phyloP scores from a whole-genome alignment of 768 basidiomycete genomes.

The Sutorius australiensis region DNA sequence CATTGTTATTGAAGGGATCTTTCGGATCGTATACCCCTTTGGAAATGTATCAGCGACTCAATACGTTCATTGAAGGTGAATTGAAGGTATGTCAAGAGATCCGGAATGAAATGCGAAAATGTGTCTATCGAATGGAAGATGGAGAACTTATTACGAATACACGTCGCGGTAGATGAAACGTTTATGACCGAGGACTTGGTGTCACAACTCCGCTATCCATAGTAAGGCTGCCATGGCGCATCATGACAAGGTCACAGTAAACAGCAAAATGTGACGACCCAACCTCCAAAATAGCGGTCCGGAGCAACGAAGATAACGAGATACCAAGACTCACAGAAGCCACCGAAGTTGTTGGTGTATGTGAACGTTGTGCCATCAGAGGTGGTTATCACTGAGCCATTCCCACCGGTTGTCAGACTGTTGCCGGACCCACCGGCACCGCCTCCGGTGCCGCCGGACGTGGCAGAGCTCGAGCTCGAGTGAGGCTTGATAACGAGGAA shows the following conservation, averaged over 20 bases:
- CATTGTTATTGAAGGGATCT: constrained; percentile 72
- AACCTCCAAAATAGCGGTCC: neutral
- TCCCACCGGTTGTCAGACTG: constrained; percentile 45
- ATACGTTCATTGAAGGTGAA: neutral
- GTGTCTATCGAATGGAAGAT: neutral
- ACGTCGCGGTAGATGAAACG: neutral
- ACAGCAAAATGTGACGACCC: neutral
- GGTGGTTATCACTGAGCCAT: constrained; percentile 62
- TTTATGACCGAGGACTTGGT: neutral
- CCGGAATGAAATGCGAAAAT: neutral
- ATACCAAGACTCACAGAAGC: constrained; percentile 51
- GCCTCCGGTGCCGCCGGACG: neutral
- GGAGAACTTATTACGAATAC: neutral
- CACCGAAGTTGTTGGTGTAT: constrained; percentile 76
- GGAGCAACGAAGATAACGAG: neutral
- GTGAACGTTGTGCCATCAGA: constrained; percentile 70
- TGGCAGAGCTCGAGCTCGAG: constrained; percentile 5
- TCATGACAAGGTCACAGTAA: neutral
- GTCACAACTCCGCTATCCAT: neutral
- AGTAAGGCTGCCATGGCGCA: neutral
- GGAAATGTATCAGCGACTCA: constrained; percentile 3
- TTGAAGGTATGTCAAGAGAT: neutral
- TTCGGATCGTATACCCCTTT: constrained; percentile 64
- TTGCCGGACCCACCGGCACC: constrained; percentile 4
- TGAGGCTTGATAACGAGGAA: constrained; percentile 28